Evolutionary conservation across 495 filamentous ascomycete genomes (phyloP).

Genomic region (Tuber aestivum): DNA sequence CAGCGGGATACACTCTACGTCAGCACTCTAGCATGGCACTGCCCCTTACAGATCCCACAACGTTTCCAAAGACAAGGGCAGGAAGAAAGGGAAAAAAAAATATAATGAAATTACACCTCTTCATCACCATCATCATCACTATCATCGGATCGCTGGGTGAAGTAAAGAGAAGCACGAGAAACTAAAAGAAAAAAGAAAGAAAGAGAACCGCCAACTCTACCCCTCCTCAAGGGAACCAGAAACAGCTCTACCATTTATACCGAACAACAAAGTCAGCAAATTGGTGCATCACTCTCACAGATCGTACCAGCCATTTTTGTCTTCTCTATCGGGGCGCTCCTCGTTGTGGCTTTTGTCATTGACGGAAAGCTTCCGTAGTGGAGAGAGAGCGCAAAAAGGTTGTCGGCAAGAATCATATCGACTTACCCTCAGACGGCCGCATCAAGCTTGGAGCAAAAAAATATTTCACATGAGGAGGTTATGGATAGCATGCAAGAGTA

Average conservation of each 20-base stretch:
- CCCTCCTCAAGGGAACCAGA: not conserved
- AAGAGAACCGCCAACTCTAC: not conserved
- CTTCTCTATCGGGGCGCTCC: not conserved
- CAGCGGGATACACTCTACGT: not conserved
- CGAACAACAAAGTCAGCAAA: not conserved
- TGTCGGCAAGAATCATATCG: not conserved
- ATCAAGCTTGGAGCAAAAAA: not conserved
- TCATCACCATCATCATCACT: not conserved
- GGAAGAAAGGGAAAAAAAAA: not conserved
- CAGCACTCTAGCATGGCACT: not conserved
- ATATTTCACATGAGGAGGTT: not conserved
- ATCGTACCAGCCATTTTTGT: not conserved
- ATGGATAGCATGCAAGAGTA: not conserved
- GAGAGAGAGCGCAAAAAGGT: not conserved
- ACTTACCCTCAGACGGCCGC: not conserved
- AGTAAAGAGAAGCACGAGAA: not conserved
- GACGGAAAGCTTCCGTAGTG: not conserved
- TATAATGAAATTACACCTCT: not conserved
- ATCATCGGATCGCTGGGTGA: not conserved
- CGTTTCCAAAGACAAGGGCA: not conserved
- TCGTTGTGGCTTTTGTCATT: not conserved
- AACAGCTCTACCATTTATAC: not conserved
- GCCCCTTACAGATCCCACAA: not conserved
- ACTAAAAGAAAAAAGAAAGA: not conserved
- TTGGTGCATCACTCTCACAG: not conserved